Evolutionary conservation across 2,329 filamentous ascomycete species (phyloP).

Genomic region (Hypoxylon sp.): DNA sequence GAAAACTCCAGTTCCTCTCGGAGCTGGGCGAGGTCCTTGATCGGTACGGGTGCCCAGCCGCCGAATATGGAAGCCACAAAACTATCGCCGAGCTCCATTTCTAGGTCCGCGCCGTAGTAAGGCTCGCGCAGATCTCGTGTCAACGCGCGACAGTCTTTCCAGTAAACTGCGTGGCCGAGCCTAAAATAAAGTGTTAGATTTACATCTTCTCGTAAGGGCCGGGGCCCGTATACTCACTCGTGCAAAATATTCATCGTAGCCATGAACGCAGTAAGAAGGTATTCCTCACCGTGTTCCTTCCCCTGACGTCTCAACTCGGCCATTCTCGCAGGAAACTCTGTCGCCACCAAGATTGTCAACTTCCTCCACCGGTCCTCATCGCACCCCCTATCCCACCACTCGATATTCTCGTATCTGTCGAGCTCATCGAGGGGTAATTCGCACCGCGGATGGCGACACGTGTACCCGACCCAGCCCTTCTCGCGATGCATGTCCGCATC

Average conservation of each 20-base stretch:
- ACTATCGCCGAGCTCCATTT: conserved; percentile 54
- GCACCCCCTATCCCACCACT: conserved; percentile 42
- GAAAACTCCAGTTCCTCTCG: conserved; percentile 37
- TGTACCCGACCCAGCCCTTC: conserved; percentile 52
- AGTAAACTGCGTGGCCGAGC: conserved; percentile 51
- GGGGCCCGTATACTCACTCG: conserved; percentile 45
- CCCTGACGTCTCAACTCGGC: conserved; percentile 44
- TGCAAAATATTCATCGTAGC: conserved; percentile 50
- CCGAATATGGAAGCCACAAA: conserved; percentile 53
- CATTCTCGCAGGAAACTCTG: conserved; percentile 48
- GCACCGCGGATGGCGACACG: conserved; percentile 49
- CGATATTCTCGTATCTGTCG: conserved; percentile 45
- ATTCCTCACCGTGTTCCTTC: conserved; percentile 47
- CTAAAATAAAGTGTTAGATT: conserved; percentile 35
- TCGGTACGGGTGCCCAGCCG: conserved; percentile 50
- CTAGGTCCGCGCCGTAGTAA: conserved; percentile 52
- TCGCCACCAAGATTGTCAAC: conserved; percentile 48
- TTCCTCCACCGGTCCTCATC: conserved; percentile 32
- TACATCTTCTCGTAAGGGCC: not conserved
- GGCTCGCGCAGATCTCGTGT: conserved; percentile 48
- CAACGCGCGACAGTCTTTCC: conserved; percentile 49
- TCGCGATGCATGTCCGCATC: conserved; percentile 48
- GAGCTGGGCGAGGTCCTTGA: conserved; percentile 34
- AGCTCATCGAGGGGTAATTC: conserved; percentile 41
- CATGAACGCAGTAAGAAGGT: conserved; percentile 53